Percentiles rank a stretch among this genome's conserved stretches.
phyloP scores from a whole-genome alignment of 257 asterid genomes.

The Gentiana straminea region DNA sequence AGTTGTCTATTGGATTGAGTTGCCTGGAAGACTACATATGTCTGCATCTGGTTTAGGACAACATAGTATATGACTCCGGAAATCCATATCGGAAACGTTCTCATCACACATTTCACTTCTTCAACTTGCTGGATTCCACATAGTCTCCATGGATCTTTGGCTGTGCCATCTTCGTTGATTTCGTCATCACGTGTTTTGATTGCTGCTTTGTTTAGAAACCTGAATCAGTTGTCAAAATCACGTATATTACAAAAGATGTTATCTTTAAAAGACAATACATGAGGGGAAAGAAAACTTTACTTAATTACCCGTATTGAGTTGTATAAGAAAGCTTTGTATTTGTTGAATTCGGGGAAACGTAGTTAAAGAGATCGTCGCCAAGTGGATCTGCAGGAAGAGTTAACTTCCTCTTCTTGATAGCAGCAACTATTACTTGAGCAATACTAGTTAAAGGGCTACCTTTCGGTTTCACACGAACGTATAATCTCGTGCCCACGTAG shows the following conservation, averaged over 20 bases:
- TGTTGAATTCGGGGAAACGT: constrained; percentile 33
- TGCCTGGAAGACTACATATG: constrained; percentile 21
- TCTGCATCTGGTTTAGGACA: constrained; percentile 10
- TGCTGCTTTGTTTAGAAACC: constrained; percentile 13
- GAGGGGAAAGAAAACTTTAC: no score
- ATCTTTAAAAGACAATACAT: no score
- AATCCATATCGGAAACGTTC: constrained; percentile 21
- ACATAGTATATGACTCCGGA: constrained; percentile 18
- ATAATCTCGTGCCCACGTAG: constrained; percentile 47
- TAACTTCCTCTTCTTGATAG: constrained; percentile 42
- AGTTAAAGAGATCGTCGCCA: constrained; percentile 27
- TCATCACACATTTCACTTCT: constrained; percentile 25
- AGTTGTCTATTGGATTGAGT: constrained; percentile 12
- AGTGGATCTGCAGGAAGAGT: constrained; percentile 32
- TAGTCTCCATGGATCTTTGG: constrained; percentile 12
- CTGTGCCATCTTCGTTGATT: constrained; percentile 3
- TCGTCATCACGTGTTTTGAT: constrained; percentile 6
- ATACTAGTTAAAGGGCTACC: constrained; percentile 58
- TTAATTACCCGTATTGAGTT: constrained; percentile 47
- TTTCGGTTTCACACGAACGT: constrained; percentile 60
- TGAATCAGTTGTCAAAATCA: not conserved
- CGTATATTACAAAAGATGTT: no score
- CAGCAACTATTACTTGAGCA: constrained; percentile 38
- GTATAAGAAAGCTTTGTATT: constrained; percentile 56
- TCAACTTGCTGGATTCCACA: constrained; percentile 29